Base-by-base conservation (phyloP, 2,329 filamentous ascomycete species). In the Colletotrichum falcatum region DNA sequence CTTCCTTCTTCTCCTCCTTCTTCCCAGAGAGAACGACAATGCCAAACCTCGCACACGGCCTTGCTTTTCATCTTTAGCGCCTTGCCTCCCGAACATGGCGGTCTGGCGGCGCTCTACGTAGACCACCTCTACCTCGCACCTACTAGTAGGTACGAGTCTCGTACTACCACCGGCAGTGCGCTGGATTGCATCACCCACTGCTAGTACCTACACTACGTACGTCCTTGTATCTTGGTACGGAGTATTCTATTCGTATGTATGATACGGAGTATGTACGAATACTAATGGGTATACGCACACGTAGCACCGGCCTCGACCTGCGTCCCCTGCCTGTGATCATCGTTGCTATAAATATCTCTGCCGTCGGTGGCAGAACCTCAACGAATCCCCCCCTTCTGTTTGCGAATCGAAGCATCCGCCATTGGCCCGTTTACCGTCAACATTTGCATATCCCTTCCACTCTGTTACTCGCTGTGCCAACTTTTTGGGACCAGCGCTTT, bases 291-390 rank as follows among this genome's bases (percentile, higher is more conserved):
- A 51, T 26, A 51, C 30, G 18, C n/a, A 54, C 35, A 35, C 9
- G 49, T 28, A 53, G 26, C 9, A n/a, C 30, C 42, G 28, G 44
- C 11, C 42, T 51, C 63, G 42, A 61, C 56, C 49, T 42, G 33
- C 51, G 49, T 16, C n/a, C 39, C 67, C 42, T 66, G 67, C 67
- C 42, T 66, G 67, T 53, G 56, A 26, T 70, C 63, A 70, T 70
- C 56, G 56, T 58, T 66, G 28, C 63, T 70, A 70, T 66, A 62
- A 61, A 66, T 70, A 66, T 56, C 67, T 28, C 35, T 51, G 23
- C 11, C 58, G 61, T 61, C 54, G 44, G 58, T 46, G 33, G n/a
- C 20, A 8, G 63, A 61, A 61, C 59, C 20, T n/a, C 67, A 67
- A 54, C 56, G 63, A 66, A 67, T 11, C 26, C 55, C 49, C 20